Evolutionary conservation across 1,284 basidiomycete species (phyloP), one percentile per base, ranked within the genome.

Genomic region (Leccinum solheimii): DNA sequence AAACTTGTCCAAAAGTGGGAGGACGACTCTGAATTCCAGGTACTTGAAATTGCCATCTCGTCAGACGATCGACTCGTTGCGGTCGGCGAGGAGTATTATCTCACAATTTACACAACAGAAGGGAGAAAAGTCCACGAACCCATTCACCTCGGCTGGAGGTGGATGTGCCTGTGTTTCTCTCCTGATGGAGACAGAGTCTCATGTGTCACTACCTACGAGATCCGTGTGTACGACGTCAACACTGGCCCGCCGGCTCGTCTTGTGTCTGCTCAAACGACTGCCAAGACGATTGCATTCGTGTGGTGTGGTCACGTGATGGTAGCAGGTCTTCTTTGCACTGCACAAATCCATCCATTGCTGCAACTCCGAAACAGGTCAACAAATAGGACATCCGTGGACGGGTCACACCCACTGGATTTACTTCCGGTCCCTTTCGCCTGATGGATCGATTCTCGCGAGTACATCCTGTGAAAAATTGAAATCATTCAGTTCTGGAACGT

Each of bases 301-400:
- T 72, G 16, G 5, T 60, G 10, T 69, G 67, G 67, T 69, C 67
- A 3, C 50, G 1, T 5, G 61, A 69, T 34, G 59, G 65, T 2
- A 11, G 1, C 3, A 43, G 13, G 21, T 68, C 16, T 57, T 66
- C 54, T 67, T 57, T 14, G 26, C 19, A 13, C 50, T 49, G 0
- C 49, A 63, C 23, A 8, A 23, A 1, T 49, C 53, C 0, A 60
- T 71, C 38, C 14, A 43, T 7, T 56, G 59, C 26, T 70, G 68
- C 60, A 50, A 60, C 8, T 48, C 43, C 16, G 8, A 23, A 11
- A 38, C 60, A 4, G 66, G 63, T 10, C 26, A 57, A 50, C 55
- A 4, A 11, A 58, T 55, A 1, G 55, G 61, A 57, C 45, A 26
- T 21, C 21, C 21, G 21, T 69, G 57, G 68, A 58, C 13, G 21